Evolutionary conservation across 2,329 filamentous ascomycete genomes (phyloP).

Genomic region (Colletotrichum musae): DNA sequence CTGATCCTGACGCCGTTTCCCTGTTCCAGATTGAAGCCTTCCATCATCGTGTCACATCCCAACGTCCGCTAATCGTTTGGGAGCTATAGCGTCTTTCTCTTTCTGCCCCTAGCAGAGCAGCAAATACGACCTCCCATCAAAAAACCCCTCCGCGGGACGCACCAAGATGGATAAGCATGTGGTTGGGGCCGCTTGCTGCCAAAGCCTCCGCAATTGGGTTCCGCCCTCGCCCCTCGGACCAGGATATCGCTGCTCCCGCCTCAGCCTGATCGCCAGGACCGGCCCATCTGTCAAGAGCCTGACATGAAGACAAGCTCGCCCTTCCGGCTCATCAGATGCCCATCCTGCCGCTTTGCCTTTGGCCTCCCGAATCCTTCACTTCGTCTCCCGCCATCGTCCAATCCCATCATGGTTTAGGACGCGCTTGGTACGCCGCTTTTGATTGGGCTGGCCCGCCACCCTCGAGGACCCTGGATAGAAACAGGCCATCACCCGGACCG

Average conservation of each 20-base stretch:
- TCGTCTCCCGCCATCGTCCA: background rate
- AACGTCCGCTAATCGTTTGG: background rate
- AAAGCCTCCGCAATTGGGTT: conserved; percentile 33
- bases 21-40: conserved; percentile 21
- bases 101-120: too few relatives aligned
- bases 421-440: conserved; percentile 1
- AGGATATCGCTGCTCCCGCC: conserved; percentile 26
- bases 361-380: too few relatives aligned
- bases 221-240: conserved; percentile 12
- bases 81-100: background rate
- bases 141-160: too few relatives aligned
- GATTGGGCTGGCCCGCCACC: conserved; percentile 24
- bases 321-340: conserved; percentile 16
- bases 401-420: background rate
- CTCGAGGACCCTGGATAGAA: conserved; percentile 20
- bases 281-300: conserved; percentile 24
- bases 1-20: conserved; percentile 20
- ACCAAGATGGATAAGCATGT: background rate
- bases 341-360: conserved; percentile 5
- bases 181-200: conserved; percentile 17
- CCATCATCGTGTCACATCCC: conserved; percentile 26
- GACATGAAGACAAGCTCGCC: conserved; percentile 14
- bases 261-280: conserved; percentile 38
- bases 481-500: conserved; percentile 31
- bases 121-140: too few relatives aligned